phyloP scores from a whole-genome alignment of 345 rosid species.

The Stellera chamaejasme region DNA sequence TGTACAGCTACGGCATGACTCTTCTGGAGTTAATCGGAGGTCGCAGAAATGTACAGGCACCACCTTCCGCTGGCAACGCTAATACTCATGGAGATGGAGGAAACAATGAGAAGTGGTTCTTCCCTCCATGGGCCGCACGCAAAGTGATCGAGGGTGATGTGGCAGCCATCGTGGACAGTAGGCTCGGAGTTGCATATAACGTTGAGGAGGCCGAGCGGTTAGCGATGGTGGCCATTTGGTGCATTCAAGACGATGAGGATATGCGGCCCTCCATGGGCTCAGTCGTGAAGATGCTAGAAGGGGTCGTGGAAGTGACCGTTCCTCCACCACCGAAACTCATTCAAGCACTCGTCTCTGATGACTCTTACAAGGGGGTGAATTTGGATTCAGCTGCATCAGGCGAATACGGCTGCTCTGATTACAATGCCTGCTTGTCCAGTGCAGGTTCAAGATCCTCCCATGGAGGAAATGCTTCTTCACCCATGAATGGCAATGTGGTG shows the following conservation, averaged over 20 bases:
- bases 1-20: conserved; percentile 69
- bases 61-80: conserved; percentile 19
- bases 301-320: conserved; percentile 41
- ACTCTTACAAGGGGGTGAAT: conserved; percentile 55
- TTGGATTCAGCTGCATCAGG: conserved; percentile 24
- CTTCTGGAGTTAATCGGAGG: conserved; percentile 62
- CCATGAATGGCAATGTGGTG: conserved; percentile 15
- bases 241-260: conserved; percentile 62
- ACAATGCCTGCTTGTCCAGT: conserved; percentile 31
- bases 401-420: conserved; percentile 30
- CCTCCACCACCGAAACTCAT: conserved; percentile 77
- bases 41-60: conserved; percentile 52
- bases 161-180: conserved; percentile 36
- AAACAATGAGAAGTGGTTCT: conserved; percentile 54
- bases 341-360: conserved; percentile 75
- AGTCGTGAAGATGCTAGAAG: conserved; percentile 73
- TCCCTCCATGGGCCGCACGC: conserved; percentile 87
- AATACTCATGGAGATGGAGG: conserved; percentile 20
- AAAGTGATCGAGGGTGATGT: conserved; percentile 55
- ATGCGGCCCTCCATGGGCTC: conserved; percentile 64
- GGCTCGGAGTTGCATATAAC: conserved; percentile 34
- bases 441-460: conserved; percentile 42
- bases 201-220: conserved; percentile 48
- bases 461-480: conserved; percentile 32
- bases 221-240: conserved; percentile 67